These are phyloP conservation scores for Coemansia sp. DNA, from an alignment of 192 early-diverging fungal species.

Conservation along the genomic window DNA sequence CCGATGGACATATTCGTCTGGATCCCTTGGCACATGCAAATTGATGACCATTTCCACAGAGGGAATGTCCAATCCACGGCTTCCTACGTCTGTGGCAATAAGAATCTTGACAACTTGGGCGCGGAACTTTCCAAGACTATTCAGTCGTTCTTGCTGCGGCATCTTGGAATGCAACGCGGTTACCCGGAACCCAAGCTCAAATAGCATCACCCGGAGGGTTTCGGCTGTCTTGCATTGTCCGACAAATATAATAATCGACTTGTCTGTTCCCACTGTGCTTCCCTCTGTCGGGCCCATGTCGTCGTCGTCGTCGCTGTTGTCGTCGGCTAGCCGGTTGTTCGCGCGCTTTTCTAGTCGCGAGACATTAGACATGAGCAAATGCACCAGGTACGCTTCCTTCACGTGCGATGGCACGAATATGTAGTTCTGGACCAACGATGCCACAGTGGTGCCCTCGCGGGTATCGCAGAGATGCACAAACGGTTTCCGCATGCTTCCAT, in stretches of 20 bases:
- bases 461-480: conserved; percentile 48
- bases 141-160: conserved; percentile 85
- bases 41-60: conserved; percentile 90
- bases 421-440: conserved; percentile 82
- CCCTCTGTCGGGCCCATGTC: conserved; percentile 49
- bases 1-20: conserved; percentile 96
- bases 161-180: conserved; percentile 92
- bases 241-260: conserved; percentile 92
- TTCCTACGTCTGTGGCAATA: conserved; percentile 95
- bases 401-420: conserved; percentile 91
- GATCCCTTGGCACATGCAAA: conserved; percentile 91
- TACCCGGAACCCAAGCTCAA: conserved; percentile 85
- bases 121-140: conserved; percentile 90
- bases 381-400: conserved; percentile 79
- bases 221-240: conserved; percentile 84
- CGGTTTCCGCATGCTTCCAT: conserved; percentile 1
- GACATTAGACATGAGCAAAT: conserved; percentile 60
- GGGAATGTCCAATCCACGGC: conserved; percentile 97
- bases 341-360: conserved; percentile 36
- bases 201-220: conserved; percentile 77
- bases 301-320: conserved; percentile 1
- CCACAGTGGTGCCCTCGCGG: conserved; percentile 67
- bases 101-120: conserved; percentile 82
- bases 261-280: conserved; percentile 44
- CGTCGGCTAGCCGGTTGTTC: conserved; percentile 35